Base-by-base conservation (phyloP, 257 asterid genomes). In the Euphrasia confusa region DNA sequence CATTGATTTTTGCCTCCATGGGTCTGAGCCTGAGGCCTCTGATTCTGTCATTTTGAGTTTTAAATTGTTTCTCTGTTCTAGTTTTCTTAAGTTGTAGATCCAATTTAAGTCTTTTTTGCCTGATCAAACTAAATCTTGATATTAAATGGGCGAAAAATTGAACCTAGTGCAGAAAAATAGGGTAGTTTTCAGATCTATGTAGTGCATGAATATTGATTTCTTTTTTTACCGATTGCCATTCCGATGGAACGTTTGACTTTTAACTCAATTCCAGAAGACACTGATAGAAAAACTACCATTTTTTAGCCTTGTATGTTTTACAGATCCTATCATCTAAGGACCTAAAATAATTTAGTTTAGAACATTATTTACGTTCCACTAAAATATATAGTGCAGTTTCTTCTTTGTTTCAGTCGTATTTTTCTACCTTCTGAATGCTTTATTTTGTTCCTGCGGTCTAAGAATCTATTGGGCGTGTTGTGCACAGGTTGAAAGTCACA, bases 401-500 rank as follows among this genome's bases (percentile, higher is more conserved):
- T 27, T 40, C 35, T 15, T 64, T 27, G 42, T 42, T 47, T 70
- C 30, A 14, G 60, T 30, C 28, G 21, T 45, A 18, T 13, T 17
- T 56, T 27, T 72, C 72, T 63, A 18, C 32, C 61, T 71, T 63
- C 12, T 35, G 48, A 58, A 60, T n/a, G 48, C 30, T 69, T 69
- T 10, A 24, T 48, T 61, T 18, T 17, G 62, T 57, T 71, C 58
- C 77, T 58, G 32, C 10, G 4, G 60, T 68, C 63, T 73, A 28
- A 70, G 48, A 37, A 69, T 67, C 61, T 69, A 59, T 49, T 65
- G 35, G 66, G 15, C 42, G 2, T 8, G 42, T 11, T 37, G 42
- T 37, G 42, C 50, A 81, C 86, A 93, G 99, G 84, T 89, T 74
- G 92, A 93, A 81, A 85, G 99, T 73, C 92, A 94, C 47, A 75